Evolutionary conservation across 2,329 filamentous ascomycete species (phyloP).

Genomic region (Atkinsonella texensis): DNA sequence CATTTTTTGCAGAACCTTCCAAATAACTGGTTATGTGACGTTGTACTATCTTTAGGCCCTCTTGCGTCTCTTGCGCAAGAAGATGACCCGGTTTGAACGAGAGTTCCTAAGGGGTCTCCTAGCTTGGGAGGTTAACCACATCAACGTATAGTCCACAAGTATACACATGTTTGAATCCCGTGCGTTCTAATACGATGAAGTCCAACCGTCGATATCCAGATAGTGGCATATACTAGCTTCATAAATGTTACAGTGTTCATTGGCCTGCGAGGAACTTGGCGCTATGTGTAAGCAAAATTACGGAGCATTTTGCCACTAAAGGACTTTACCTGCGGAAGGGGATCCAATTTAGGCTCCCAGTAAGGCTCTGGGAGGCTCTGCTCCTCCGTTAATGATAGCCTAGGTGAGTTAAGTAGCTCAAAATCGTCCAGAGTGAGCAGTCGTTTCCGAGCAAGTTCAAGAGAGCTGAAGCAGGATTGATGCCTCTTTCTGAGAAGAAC

Average conservation of each 20-base stretch:
- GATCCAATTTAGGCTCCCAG: conserved; percentile 9
- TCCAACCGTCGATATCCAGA: conserved; percentile 10
- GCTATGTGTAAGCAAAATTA: conserved; percentile 12
- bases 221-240: conserved; percentile 10
- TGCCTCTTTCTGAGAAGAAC: conserved; percentile 9
- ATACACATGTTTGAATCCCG: conserved; percentile 8
- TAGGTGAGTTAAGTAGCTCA: not conserved
- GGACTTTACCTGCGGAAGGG: not conserved
- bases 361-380: conserved; percentile 5
- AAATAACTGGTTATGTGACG: conserved; percentile 5
- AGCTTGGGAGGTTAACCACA: conserved; percentile 9
- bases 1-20: not conserved
- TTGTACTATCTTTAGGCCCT: conserved; percentile 10
- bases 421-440: conserved; percentile 10
- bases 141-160: conserved; percentile 8
- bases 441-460: conserved; percentile 4
- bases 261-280: conserved; percentile 10
- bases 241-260: conserved; percentile 10
- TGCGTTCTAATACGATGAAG: conserved; percentile 8
- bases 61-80: conserved; percentile 6
- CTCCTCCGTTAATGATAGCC: not conserved
- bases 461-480: conserved; percentile 1
- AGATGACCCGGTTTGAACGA: conserved; percentile 8
- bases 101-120: conserved; percentile 6
- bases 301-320: conserved; percentile 8